Percentiles rank a stretch among this genome's conserved stretches.
These are phyloP conservation scores for Silene coronaria DNA, from an alignment of 179 eudicot species.

Conservation along the genomic window DNA sequence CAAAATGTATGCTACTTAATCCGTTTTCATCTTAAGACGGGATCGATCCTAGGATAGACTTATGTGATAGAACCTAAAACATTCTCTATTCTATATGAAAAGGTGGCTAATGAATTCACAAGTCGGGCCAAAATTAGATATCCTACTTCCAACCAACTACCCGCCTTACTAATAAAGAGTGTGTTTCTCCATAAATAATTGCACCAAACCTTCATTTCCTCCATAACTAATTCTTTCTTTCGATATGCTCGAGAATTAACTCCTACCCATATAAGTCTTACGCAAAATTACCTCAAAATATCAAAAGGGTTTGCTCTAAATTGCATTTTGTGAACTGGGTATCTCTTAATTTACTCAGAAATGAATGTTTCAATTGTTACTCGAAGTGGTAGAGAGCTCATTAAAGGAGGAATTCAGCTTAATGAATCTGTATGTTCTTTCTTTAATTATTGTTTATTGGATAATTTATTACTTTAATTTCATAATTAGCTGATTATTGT, in stretches of 20 bases:
- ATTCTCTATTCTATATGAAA: too few relatives aligned
- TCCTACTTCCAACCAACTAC: constrained; percentile 26
- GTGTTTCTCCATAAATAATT: constrained; percentile 6
- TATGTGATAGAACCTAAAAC: too few relatives aligned
- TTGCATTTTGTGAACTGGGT: constrained; percentile 28
- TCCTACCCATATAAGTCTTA: constrained; percentile 19
- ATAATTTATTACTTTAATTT: not conserved
- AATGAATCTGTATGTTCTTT: constrained; percentile 53
- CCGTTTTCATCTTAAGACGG: too few relatives aligned
- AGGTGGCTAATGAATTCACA: constrained; percentile 10
- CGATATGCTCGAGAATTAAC: constrained; percentile 27
- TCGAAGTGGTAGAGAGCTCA: constrained; percentile 66
- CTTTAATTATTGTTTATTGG: not conserved
- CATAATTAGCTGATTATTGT: not conserved
- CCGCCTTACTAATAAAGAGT: not conserved
- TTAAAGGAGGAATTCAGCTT: constrained; percentile 78
- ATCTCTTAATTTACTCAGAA: constrained; percentile 18
- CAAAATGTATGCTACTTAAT: too few relatives aligned
- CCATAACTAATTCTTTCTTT: constrained; percentile 16
- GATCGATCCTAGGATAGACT: too few relatives aligned
- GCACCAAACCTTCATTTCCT: constrained; percentile 10
- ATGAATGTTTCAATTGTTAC: constrained; percentile 73
- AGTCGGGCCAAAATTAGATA: constrained; percentile 16
- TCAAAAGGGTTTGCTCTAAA: constrained; percentile 21
- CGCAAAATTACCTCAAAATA: not conserved